Conservation (phyloP, 345 rosid species). For the Rhodamnia rubescens region DNA sequence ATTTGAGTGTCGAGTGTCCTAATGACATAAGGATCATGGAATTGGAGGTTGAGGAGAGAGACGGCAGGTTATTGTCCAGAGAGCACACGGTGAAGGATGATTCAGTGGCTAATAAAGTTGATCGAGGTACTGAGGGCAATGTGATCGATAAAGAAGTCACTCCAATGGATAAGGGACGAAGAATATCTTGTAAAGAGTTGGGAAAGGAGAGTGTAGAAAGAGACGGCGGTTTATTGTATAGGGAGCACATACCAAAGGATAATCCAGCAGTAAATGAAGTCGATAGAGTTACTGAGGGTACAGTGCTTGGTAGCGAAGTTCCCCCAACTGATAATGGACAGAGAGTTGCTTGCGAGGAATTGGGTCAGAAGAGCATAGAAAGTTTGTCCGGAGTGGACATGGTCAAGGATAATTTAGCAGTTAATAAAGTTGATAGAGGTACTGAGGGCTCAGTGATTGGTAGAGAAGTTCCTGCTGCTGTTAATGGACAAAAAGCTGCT, state of each 20-base stretch:
- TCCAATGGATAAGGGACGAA: not conserved
- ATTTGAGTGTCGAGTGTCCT: not conserved
- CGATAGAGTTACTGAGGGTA: not conserved
- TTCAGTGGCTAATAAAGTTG: not conserved
- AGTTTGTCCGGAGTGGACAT: not conserved
- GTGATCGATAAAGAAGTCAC: not conserved
- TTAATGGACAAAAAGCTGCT: not conserved
- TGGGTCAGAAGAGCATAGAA: not conserved
- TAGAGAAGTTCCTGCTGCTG: not conserved
- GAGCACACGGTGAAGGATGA: not conserved
- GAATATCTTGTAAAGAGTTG: not conserved
- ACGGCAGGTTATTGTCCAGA: not conserved
- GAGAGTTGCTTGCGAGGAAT: not conserved
- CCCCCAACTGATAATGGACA: not conserved
- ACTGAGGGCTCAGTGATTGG: not conserved
- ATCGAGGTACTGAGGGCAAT: not conserved
- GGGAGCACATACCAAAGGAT: not conserved
- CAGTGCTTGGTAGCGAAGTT: not conserved
- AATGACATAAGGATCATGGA: conserved; percentile 1
- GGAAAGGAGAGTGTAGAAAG: not conserved
- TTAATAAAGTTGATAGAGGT: not conserved
- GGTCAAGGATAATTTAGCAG: not conserved
- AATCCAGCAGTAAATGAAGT: not conserved
- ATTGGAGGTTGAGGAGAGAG: not conserved
- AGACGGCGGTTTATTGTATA: not conserved